phyloP scores from a whole-genome alignment of 148 eudicot species.

The Silene uniflora region DNA sequence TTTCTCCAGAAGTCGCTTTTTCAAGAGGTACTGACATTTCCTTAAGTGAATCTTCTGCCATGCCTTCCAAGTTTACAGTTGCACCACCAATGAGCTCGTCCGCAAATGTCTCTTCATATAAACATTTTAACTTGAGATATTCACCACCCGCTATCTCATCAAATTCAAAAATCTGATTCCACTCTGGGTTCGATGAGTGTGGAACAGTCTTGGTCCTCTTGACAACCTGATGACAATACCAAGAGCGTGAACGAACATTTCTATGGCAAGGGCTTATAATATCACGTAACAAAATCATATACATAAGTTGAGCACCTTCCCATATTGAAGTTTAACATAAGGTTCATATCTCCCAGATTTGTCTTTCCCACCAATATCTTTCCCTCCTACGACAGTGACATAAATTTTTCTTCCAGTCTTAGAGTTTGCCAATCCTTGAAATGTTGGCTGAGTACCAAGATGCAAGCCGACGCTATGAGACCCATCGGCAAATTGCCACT shows the following conservation, averaged over 20 bases:
- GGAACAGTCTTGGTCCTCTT: slow-evolving; percentile 52
- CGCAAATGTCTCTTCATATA: slow-evolving; percentile 66
- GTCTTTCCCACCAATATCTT: slow-evolving; percentile 68
- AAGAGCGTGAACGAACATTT: neutral
- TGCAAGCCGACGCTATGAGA: slow-evolving; percentile 45
- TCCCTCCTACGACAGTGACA: slow-evolving; percentile 73
- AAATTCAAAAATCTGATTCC: slow-evolving; percentile 93
- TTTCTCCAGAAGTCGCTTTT: slow-evolving; percentile 83
- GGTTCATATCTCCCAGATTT: slow-evolving; percentile 61
- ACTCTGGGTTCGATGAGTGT: slow-evolving; percentile 48
- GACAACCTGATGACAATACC: slow-evolving; percentile 38
- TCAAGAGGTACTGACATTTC: slow-evolving; percentile 90
- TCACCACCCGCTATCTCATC: slow-evolving; percentile 91
- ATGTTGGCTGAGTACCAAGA: slow-evolving; percentile 45
- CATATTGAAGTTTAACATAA: slow-evolving; percentile 86
- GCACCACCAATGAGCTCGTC: slow-evolving; percentile 92
- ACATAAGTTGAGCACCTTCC: slow-evolving; percentile 54
- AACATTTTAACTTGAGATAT: slow-evolving; percentile 78
- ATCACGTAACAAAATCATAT: slow-evolving; percentile 1
- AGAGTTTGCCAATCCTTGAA: slow-evolving; percentile 44
- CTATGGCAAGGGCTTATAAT: neutral
- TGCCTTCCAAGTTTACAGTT: slow-evolving; percentile 84
- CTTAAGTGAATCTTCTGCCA: slow-evolving; percentile 58
- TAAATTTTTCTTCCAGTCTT: slow-evolving; percentile 79
- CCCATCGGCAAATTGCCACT: slow-evolving; percentile 95